Evolutionary conservation across 345 rosid species (phyloP).

Genomic region (Aquilaria sinensis): DNA sequence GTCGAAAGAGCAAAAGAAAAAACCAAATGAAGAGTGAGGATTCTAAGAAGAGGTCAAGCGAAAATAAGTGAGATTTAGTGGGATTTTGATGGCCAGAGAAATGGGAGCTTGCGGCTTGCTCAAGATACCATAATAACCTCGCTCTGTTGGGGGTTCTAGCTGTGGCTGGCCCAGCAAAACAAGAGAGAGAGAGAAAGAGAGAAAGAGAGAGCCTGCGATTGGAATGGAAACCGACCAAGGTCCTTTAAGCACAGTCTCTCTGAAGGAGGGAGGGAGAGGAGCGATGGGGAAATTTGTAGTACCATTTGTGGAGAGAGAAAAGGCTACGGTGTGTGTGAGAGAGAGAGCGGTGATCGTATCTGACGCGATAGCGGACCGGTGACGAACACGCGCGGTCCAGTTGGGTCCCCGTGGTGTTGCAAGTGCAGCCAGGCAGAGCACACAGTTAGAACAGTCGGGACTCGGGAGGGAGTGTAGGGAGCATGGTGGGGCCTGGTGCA

Average conservation of each 20-base stretch:
- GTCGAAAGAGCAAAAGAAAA: not conserved
- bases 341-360: too few relatives aligned
- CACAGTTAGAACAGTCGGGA: too few relatives aligned
- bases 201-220: not conserved
- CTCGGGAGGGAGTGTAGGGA: too few relatives aligned
- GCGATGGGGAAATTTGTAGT: not conserved
- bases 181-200: not conserved
- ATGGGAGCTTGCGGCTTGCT: slow-evolving; percentile 24
- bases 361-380: too few relatives aligned
- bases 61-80: too few relatives aligned
- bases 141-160: too few relatives aligned
- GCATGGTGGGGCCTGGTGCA: too few relatives aligned
- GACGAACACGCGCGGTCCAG: slow-evolving; percentile 11
- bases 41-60: not conserved
- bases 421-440: slow-evolving; percentile 8
- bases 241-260: too few relatives aligned
- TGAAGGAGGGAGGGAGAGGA: not conserved
- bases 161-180: slow-evolving; percentile 20
- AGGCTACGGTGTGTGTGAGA: not conserved
- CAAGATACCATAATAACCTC: slow-evolving; percentile 31
- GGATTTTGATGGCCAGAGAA: slow-evolving; percentile 3
- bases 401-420: not conserved
- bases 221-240: too few relatives aligned
- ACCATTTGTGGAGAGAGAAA: slow-evolving; percentile 34
- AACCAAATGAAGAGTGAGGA: not conserved